A percentile compares a stretch with the other conserved stretches of the same genome.
These are phyloP conservation scores for Mortierella sp. DNA, from an alignment of 371 early-diverging fungal species.

Conservation along the genomic window DNA sequence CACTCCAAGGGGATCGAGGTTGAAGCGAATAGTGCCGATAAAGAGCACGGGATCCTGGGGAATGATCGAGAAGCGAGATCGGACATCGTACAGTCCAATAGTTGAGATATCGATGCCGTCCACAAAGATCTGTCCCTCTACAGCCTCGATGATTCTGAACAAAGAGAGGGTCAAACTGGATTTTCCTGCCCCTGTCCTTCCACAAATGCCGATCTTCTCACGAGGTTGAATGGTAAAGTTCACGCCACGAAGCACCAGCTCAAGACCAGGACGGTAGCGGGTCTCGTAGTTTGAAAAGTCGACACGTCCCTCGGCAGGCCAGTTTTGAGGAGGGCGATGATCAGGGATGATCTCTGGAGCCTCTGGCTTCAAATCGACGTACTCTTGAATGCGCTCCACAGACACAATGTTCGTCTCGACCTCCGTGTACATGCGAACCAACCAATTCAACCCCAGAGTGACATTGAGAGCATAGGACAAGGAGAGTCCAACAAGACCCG, in stretches of 20 bases:
- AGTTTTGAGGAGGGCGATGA: background rate
- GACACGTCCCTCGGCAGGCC: conserved; percentile 1
- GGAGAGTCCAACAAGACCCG: background rate
- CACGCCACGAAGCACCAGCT: background rate
- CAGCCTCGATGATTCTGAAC: conserved; percentile 1
- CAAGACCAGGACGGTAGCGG: background rate
- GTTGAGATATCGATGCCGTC: conserved; percentile 2
- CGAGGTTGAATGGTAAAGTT: background rate
- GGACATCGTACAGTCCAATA: background rate
- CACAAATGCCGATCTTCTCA: conserved; percentile 2
- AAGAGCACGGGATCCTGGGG: conserved; percentile 1
- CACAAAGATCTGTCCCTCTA: background rate
- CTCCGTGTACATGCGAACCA: background rate
- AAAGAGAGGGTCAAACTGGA: conserved; percentile 1
- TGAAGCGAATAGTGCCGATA: conserved; percentile 1
- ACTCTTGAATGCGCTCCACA: background rate
- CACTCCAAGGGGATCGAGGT: background rate
- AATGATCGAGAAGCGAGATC: background rate
- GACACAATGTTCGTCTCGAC: background rate
- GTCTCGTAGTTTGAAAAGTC: background rate
- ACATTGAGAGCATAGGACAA: background rate
- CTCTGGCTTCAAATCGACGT: conserved; percentile 1
- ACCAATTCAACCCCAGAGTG: background rate
- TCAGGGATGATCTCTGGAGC: background rate
- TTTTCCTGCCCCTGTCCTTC: conserved; percentile 1